These are phyloP conservation scores for Plasmodium coatneyi DNA, from an alignment of 169 alveolate genomes.

Conservation along the genomic window DNA sequence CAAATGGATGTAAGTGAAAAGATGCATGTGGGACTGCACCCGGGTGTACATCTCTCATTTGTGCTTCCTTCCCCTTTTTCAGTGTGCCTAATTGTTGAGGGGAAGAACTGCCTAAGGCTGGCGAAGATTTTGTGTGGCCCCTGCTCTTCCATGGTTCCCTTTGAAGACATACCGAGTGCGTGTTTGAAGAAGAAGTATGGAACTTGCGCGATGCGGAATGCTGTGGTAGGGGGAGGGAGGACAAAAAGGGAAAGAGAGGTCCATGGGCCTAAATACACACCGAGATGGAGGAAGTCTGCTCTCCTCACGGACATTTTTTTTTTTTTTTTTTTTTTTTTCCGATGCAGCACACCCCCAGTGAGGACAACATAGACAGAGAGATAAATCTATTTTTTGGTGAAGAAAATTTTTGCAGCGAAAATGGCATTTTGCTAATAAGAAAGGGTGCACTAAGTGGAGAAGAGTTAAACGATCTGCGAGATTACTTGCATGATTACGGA, in stretches of 20 bases:
- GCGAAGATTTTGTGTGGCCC: conserved; percentile 59
- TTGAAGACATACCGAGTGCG: conserved; percentile 31
- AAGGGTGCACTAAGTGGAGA: conserved; percentile 6
- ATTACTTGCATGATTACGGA: conserved; percentile 31
- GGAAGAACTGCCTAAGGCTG: conserved; percentile 21
- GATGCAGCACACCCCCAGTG: conserved; percentile 45
- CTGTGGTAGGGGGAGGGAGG: conserved; percentile 30
- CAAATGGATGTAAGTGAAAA: neutral
- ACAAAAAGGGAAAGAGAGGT: neutral
- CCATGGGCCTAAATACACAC: neutral
- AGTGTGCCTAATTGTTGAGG: conserved; percentile 70
- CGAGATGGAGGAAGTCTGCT: neutral
- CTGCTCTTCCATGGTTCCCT: conserved; percentile 20
- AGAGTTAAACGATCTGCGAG: conserved; percentile 14
- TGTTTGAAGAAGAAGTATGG: conserved; percentile 74
- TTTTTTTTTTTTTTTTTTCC: conserved; percentile 11
- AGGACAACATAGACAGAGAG: conserved; percentile 54
- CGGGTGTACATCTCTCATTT: neutral
- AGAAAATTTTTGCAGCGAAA: conserved; percentile 38
- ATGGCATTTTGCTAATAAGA: conserved; percentile 21
- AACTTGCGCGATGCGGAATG: conserved; percentile 42
- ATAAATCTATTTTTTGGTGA: conserved; percentile 55
- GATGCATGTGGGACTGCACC: neutral
- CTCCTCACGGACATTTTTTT: neutral
- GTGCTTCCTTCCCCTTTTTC: neutral